Conservation (phyloP, 768 basidiomycete genomes). For the Cantharellus anzutake region DNA sequence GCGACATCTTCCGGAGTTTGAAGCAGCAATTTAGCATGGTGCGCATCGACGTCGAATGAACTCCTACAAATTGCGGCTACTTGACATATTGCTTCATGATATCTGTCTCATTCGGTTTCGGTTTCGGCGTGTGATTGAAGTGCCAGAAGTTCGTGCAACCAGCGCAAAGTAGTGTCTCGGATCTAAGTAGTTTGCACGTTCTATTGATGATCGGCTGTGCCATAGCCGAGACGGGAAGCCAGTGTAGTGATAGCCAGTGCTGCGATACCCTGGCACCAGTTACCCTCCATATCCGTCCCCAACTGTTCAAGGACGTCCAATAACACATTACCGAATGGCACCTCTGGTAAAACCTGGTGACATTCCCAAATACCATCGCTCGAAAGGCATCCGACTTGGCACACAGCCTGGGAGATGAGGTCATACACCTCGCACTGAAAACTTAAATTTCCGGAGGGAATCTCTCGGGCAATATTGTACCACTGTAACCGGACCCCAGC, state of each 20-base stretch:
- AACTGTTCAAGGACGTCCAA: constrained; percentile 11
- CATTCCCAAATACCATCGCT: neutral
- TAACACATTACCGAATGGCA: constrained; percentile 17
- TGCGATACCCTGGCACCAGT: neutral
- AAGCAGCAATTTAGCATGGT: constrained; percentile 10
- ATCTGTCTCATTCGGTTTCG: constrained; percentile 7
- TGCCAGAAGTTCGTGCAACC: constrained; percentile 19
- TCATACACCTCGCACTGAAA: constrained; percentile 22
- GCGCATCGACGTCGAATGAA: constrained; percentile 21
- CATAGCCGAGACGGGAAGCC: neutral
- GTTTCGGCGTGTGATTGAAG: constrained; percentile 12
- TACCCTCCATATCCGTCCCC: constrained; percentile 3
- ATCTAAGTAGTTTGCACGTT: constrained; percentile 17
- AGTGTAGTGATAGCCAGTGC: neutral
- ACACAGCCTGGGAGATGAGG: constrained; percentile 26
- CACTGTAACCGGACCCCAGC: constrained; percentile 28
- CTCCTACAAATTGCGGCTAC: constrained; percentile 23
- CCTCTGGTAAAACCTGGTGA: neutral
- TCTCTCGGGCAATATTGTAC: constrained; percentile 30
- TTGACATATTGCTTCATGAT: constrained; percentile 17
- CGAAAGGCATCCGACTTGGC: constrained; percentile 22
- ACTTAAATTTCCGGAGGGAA: constrained; percentile 21
- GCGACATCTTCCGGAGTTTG: constrained; percentile 13
- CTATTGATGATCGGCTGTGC: constrained; percentile 7
- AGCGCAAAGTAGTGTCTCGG: constrained; percentile 18